Conservation (phyloP, 2,329 filamentous ascomycete species). For the Elsinoe necatrix region DNA sequence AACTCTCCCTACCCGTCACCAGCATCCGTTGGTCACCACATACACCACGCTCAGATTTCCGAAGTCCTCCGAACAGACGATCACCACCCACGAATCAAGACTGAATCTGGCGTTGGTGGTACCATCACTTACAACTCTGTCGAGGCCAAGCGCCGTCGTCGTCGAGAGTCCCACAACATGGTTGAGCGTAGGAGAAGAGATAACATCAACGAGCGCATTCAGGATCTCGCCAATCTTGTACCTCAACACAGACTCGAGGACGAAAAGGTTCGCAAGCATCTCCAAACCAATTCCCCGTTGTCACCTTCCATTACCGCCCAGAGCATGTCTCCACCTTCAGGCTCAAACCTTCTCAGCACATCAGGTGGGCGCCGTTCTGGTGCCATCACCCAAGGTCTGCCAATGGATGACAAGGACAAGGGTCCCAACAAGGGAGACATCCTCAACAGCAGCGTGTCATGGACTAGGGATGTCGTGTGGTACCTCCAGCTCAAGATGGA, state of each 20-base stretch:
- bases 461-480: constrained; percentile 98
- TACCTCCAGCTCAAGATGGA: constrained; percentile 81
- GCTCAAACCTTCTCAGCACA: constrained; percentile 80
- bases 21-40: constrained; percentile 47
- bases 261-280: constrained; percentile 91
- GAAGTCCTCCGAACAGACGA: constrained; percentile 79
- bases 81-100: constrained; percentile 43
- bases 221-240: constrained; percentile 88
- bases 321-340: constrained; percentile 60
- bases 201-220: constrained; percentile 98
- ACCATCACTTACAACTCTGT: constrained; percentile 59
- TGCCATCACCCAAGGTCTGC: constrained; percentile 85
- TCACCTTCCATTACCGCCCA: constrained; percentile 71
- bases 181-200: constrained; percentile 91
- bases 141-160: constrained; percentile 84
- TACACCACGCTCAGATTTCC: constrained; percentile 69
- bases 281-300: constrained; percentile 82
- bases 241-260: constrained; percentile 89
- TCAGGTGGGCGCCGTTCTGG: constrained; percentile 74
- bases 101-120: constrained; percentile 42
- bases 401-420: constrained; percentile 95
- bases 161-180: constrained; percentile 90
- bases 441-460: constrained; percentile 90
- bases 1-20: constrained; percentile 87
- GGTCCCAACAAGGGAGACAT: constrained; percentile 98